Base-by-base conservation (phyloP, 805 yeast genomes). In the Wickerhamomyces bisporus region DNA sequence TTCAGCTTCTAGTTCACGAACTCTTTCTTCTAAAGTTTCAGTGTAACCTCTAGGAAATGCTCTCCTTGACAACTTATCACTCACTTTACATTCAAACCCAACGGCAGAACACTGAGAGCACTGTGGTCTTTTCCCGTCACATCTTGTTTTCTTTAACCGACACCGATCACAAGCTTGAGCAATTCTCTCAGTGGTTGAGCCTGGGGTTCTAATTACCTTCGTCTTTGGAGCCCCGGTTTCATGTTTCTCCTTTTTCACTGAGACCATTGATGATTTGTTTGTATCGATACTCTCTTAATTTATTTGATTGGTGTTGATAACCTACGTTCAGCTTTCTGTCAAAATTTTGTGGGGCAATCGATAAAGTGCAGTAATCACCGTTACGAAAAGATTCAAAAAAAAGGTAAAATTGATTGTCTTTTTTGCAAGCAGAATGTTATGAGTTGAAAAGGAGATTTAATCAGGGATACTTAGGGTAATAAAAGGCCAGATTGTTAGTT, bases 161-260 rank as follows among this genome's bases (percentile, higher is more conserved):
- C 96, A 88, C 35, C 97, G 64, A 56, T 87, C 96, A 60, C 96
- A 87, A 0, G 95, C 95, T 55, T 87, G 96, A 0, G 95, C 89
- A 3, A 85, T 84, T 40, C 96, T 63, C 41, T 77, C 81, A 1
- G 73, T 67, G 20, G 73, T 68, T 12, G 78, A 65, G 2, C 91
- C 89, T 2, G 86, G 86, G 2, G 86, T 73, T 45, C 74, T 73
- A 40, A 85, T 86, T 29, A 75, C 73, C 48, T 76, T 78, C 11
- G 51, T 45, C 15, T 35, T 35, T 5, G 37, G 27, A 4, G 41
- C 36, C 21, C 33, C 38, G 21, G 39, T 21, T 5, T 32, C 19
- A 3, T 30, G 27, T 19, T 37, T 37, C 16, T 36, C 40, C 14
- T 25, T 32, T 16, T 26, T 32, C 23, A 25, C 28, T 17, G 29